Evolutionary conservation across 768 basidiomycete genomes (phyloP).

Genomic region (Leccinum sublutescens): DNA sequence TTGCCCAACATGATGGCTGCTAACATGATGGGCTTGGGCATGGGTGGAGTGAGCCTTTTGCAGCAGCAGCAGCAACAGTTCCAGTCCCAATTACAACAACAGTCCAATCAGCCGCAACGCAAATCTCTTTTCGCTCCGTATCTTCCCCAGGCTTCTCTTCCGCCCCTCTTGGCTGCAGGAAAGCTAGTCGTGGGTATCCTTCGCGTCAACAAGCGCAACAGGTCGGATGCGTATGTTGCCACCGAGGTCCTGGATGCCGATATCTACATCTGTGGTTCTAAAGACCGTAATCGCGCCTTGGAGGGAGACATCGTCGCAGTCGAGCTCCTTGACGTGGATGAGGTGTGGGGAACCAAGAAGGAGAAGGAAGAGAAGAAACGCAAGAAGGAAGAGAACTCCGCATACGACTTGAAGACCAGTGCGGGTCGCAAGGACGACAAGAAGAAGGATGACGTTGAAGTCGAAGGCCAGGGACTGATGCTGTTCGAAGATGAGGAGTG

Average conservation of each 20-base stretch:
- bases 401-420: slow-evolving; percentile 79
- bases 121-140: slow-evolving; percentile 99
- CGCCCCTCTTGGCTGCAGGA: slow-evolving; percentile 93
- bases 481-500: slow-evolving; percentile 98
- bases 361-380: slow-evolving; percentile 99
- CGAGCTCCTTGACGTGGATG: slow-evolving; percentile 95
- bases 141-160: slow-evolving; percentile 94
- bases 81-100: slow-evolving; percentile 93
- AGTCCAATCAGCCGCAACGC: slow-evolving; percentile 88
- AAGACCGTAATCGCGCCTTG: slow-evolving; percentile 96
- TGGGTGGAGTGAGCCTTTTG: slow-evolving; percentile 78
- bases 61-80: slow-evolving; percentile 95
- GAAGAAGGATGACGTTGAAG: slow-evolving; percentile 99
- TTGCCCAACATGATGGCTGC: slow-evolving; percentile 96
- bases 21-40: slow-evolving; percentile 89
- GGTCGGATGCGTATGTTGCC: slow-evolving; percentile 97
- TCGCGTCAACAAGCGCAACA: slow-evolving; percentile 96
- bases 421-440: slow-evolving; percentile 92
- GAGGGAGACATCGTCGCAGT: slow-evolving; percentile 99
- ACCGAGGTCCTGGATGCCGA: slow-evolving; percentile 98
- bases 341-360: slow-evolving; percentile 99
- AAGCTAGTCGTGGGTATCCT: slow-evolving; percentile 97
- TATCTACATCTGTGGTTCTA: slow-evolving; percentile 98
- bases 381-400: slow-evolving; percentile 99
- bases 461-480: slow-evolving; percentile 96